Evolutionary conservation across 2,329 filamentous ascomycete species (phyloP).

Genomic region (Graphium sp.): DNA sequence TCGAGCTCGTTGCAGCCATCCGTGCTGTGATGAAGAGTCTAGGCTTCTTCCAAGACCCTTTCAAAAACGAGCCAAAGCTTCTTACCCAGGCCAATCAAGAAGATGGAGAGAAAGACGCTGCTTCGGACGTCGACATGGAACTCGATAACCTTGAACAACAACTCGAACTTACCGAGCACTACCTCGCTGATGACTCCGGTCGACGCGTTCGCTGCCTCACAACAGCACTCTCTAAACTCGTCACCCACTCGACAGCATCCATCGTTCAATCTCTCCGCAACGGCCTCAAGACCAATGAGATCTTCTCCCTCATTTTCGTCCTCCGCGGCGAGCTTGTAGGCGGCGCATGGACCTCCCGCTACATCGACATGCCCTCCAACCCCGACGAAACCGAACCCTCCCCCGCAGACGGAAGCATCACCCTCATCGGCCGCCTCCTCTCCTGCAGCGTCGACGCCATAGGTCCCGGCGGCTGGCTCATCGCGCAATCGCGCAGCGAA

Average conservation of each 20-base stretch:
- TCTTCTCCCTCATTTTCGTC: slow-evolving; percentile 54
- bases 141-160: slow-evolving; percentile 47
- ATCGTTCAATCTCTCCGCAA: slow-evolving; percentile 48
- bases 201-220: slow-evolving; percentile 48
- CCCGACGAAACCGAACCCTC: slow-evolving; percentile 12
- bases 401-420: slow-evolving; percentile 51
- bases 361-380: slow-evolving; percentile 37
- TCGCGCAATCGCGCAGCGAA: slow-evolving; percentile 36
- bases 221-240: slow-evolving; percentile 52
- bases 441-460: slow-evolving; percentile 61
- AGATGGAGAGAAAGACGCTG: slow-evolving; percentile 10
- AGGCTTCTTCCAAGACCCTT: slow-evolving; percentile 32
- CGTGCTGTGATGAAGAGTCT: slow-evolving; percentile 53
- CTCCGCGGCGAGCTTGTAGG: slow-evolving; percentile 57
- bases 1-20: slow-evolving; percentile 51
- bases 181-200: slow-evolving; percentile 46
- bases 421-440: slow-evolving; percentile 54
- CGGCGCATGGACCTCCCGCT: slow-evolving; percentile 60
- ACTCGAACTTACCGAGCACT: slow-evolving; percentile 49
- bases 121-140: slow-evolving; percentile 26
- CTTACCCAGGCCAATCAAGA: slow-evolving; percentile 13
- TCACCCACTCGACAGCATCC: slow-evolving; percentile 40
- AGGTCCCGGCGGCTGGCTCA: slow-evolving; percentile 57
- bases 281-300: slow-evolving; percentile 48
- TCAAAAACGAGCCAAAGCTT: slow-evolving; percentile 14